Evolutionary conservation across 257 asterid genomes (phyloP).

Genomic region (Scutellaria galericulata): DNA sequence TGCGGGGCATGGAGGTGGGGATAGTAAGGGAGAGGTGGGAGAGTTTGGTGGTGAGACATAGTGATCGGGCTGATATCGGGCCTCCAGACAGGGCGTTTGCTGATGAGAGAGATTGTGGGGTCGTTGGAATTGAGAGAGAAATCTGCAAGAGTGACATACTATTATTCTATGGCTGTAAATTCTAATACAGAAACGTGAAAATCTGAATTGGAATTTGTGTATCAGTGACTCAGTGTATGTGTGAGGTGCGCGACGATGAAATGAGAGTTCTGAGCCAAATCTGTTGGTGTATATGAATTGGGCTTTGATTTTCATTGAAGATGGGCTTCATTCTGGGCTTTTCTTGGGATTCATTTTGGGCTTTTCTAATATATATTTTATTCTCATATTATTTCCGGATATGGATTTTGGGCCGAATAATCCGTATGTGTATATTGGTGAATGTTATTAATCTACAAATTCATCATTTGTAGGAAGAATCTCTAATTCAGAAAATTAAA

Average conservation of each 20-base stretch:
- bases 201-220: neutral
- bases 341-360: no score
- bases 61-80: slow-evolving; percentile 28
- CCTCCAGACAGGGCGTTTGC: slow-evolving; percentile 42
- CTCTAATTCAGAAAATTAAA: no score
- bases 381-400: no score
- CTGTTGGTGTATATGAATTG: slow-evolving; percentile 16
- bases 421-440: neutral
- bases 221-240: neutral
- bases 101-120: slow-evolving; percentile 51
- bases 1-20: slow-evolving; percentile 34
- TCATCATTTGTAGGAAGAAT: no score
- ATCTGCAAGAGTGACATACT: slow-evolving; percentile 48
- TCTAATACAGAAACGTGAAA: slow-evolving; percentile 21
- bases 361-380: no score
- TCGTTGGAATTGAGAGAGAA: slow-evolving; percentile 43
- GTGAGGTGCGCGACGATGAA: neutral
- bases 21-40: slow-evolving; percentile 49
- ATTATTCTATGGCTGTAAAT: slow-evolving; percentile 1
- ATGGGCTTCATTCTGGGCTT: neutral
- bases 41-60: slow-evolving; percentile 46
- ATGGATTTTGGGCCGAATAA: neutral
- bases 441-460: no score
- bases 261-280: slow-evolving; percentile 6
- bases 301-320: slow-evolving; percentile 21